Percentiles rank a stretch among this genome's conserved stretches.
Evolutionary conservation across 2,329 filamentous ascomycete species (phyloP).

Genomic region (Penicillium olsonii): DNA sequence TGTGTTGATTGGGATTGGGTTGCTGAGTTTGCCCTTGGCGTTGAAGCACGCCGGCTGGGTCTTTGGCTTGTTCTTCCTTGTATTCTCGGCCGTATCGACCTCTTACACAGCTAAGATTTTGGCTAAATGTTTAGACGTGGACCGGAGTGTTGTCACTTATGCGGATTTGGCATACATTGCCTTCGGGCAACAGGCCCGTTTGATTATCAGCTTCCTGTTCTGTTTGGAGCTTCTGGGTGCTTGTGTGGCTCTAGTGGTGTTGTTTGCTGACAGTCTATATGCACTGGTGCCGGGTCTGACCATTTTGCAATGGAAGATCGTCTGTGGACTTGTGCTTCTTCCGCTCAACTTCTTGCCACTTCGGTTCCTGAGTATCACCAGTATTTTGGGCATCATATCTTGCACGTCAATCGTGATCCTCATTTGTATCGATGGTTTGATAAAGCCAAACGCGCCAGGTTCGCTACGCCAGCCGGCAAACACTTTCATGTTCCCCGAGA

Average conservation of each 20-base stretch:
- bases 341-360: constrained; percentile 84
- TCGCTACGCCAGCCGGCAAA: constrained; percentile 78
- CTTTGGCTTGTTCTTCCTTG: constrained; percentile 73
- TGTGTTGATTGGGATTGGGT: constrained; percentile 83
- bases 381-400: constrained; percentile 86
- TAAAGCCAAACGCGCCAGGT: constrained; percentile 76
- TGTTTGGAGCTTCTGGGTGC: constrained; percentile 83
- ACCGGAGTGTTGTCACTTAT: constrained; percentile 85
- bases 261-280: constrained; percentile 90
- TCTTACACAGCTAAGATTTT: constrained; percentile 83
- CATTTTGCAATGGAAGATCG: constrained; percentile 76
- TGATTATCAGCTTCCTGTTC: constrained; percentile 83
- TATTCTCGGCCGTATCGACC: constrained; percentile 73
- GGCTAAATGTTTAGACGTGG: constrained; percentile 84
- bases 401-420: constrained; percentile 86
- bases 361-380: constrained; percentile 82
- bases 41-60: constrained; percentile 88
- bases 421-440: constrained; percentile 79
- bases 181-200: constrained; percentile 77
- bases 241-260: constrained; percentile 83
- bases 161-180: constrained; percentile 90
- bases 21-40: constrained; percentile 85
- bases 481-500: constrained; percentile 79
- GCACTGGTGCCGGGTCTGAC: constrained; percentile 72
- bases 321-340: constrained; percentile 76